phyloP scores from a whole-genome alignment of 1,139 yeast genomes.

The Lodderomyces parapsilosis region DNA sequence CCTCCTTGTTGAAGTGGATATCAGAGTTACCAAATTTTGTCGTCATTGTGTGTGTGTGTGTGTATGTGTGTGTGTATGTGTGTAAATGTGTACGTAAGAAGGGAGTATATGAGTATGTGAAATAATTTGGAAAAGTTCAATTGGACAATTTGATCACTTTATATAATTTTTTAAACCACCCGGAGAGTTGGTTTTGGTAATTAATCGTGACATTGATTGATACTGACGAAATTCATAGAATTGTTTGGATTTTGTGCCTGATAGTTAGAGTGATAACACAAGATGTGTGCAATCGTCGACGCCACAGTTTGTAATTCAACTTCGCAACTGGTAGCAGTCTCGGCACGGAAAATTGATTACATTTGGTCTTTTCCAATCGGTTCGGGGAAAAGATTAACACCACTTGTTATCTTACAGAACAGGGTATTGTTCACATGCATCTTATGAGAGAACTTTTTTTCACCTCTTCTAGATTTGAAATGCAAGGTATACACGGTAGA shows the following conservation, averaged over 20 bases:
- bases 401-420: too few species aligned
- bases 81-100: too few species aligned
- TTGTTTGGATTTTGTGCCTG: not conserved
- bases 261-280: not conserved
- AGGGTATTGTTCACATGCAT: too few species aligned
- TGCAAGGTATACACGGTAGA: too few species aligned
- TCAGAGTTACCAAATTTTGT: slow-evolving; percentile 37
- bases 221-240: not conserved
- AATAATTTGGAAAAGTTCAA: not conserved
- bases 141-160: not conserved
- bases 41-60: slow-evolving; percentile 7
- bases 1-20: slow-evolving; percentile 40
- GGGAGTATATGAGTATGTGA: too few species aligned
- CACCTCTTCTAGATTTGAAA: too few species aligned
- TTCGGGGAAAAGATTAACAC: not conserved
- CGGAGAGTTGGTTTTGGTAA: not conserved
- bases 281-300: not conserved
- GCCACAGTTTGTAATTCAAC: not conserved
- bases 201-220: not conserved
- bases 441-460: too few species aligned
- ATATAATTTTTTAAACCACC: not conserved
- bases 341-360: not conserved
- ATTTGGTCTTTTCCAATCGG: not conserved
- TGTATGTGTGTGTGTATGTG: not conserved
- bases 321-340: not conserved